Evolutionary conservation across 73 alveolate species (phyloP).

Genomic region (Paramecium bursaria): DNA sequence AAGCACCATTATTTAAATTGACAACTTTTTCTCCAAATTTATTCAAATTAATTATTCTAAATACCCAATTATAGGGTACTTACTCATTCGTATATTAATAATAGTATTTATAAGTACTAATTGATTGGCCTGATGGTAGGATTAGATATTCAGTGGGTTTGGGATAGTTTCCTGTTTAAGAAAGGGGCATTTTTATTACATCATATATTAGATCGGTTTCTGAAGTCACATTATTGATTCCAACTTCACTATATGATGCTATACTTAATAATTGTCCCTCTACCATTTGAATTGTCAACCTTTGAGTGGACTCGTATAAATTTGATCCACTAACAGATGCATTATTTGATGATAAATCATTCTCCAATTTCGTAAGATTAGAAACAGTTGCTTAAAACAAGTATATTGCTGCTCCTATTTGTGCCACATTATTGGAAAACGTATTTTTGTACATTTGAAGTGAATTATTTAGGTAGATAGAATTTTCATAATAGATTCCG

Average conservation of each 20-base stretch:
- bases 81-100: neutral
- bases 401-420: constrained; percentile 38
- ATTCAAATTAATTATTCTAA: constrained; percentile 23
- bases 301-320: neutral
- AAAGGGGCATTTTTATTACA: neutral
- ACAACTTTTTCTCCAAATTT: neutral
- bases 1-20: neutral
- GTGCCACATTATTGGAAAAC: neutral
- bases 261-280: neutral
- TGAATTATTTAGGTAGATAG: neutral
- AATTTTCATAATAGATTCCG: constrained; percentile 37
- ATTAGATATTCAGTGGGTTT: constrained; percentile 6
- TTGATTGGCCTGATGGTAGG: constrained; percentile 21
- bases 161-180: neutral
- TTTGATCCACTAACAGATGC: constrained; percentile 16
- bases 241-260: neutral
- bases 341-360: neutral
- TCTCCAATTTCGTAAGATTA: neutral
- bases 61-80: constrained; percentile 29
- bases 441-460: neutral
- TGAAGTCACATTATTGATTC: constrained; percentile 4
- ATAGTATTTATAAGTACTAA: constrained; percentile 13
- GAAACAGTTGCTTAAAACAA: neutral
- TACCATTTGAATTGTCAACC: neutral
- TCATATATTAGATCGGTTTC: neutral